These are phyloP conservation scores for Paracoccidioides brasiliensis DNA, from an alignment of 2,329 filamentous ascomycete genomes.

Conservation along the genomic window DNA sequence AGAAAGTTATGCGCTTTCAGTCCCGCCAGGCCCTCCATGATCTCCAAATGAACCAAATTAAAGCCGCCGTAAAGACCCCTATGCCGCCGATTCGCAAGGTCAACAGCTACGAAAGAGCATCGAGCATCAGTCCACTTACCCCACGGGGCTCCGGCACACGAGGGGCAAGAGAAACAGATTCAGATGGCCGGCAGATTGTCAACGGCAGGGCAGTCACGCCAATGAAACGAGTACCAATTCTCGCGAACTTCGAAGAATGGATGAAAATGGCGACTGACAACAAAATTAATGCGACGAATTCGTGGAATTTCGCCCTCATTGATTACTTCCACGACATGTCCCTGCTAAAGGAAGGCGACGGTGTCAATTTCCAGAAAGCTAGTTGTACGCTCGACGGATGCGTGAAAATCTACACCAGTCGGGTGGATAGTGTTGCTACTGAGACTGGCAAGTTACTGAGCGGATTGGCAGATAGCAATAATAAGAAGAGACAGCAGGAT, in stretches of 20 bases:
- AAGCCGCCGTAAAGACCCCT: slow-evolving; percentile 49
- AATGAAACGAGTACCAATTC: slow-evolving; percentile 87
- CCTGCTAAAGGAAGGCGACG: slow-evolving; percentile 84
- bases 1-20: slow-evolving; percentile 78
- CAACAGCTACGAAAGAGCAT: slow-evolving; percentile 23
- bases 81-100: slow-evolving; percentile 27
- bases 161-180: slow-evolving; percentile 32
- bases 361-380: slow-evolving; percentile 96
- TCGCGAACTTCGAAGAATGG: slow-evolving; percentile 99
- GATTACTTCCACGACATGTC: slow-evolving; percentile 99
- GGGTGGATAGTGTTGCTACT: slow-evolving; percentile 94
- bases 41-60: slow-evolving; percentile 82
- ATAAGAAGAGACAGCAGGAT: slow-evolving; percentile 53
- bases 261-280: slow-evolving; percentile 99
- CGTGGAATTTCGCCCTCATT: slow-evolving; percentile 99
- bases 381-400: slow-evolving; percentile 96
- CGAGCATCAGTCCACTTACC: slow-evolving; percentile 37
- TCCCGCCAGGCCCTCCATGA: slow-evolving; percentile 81
- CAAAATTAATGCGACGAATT: slow-evolving; percentile 95
- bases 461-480: slow-evolving; percentile 66
- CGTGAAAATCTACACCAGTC: slow-evolving; percentile 97
- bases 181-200: slow-evolving; percentile 44
- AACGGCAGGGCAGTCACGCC: slow-evolving; percentile 72
- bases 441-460: slow-evolving; percentile 92
- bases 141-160: slow-evolving; percentile 30